Evolutionary conservation across 2,329 filamentous ascomycete species (phyloP), one percentile per base, ranked within the genome.

Genomic region (Calonectria ilicicola): DNA sequence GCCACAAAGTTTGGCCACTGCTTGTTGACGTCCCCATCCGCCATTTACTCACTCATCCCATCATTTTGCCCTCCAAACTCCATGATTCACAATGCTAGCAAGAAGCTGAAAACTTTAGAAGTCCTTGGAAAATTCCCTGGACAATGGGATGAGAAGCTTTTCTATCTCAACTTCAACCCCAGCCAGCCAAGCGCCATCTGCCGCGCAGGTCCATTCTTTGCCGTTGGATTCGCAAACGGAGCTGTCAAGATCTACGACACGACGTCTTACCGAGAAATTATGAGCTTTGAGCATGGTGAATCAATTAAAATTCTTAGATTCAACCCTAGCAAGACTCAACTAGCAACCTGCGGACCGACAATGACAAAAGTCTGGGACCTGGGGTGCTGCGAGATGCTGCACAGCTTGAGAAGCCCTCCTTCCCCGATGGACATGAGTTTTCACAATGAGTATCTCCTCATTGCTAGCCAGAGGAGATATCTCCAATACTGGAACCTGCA

Each of bases 81-180:
- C 9, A 75, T 78, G 64, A 62, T 81, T 26, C 74, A 75, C 71
- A 77, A 73, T 27, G 74, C 71, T 53, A 40, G 56, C 10, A 49
- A 35, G 14, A 47, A 53, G 40, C 60, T 65, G 7, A 66, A 72
- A 26, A 75, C 64, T 12, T 67, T 83, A 3, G 32, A 65, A 19
- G 76, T 84, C 2, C 21, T 79, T 56, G 81, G 80, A 5, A 44
- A 76, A 15, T 58, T 51, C 15, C 72, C 76, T 14, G 47, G 72
- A 21, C 73, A 78, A 53, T 82, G 82, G 82, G 80, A 83, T 69
- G 82, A 84, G 23, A 78, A 79, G 63, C 62, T 83, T 2, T 70
- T 77, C 4, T 81, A 77, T 51, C 78, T 83, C 35, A 71, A 81
- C 46, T 81, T 80, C 27, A 75, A 67, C 35, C 73, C 77, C 21